phyloP scores from a whole-genome alignment of 768 basidiomycete genomes.

The Lactarius quietus region DNA sequence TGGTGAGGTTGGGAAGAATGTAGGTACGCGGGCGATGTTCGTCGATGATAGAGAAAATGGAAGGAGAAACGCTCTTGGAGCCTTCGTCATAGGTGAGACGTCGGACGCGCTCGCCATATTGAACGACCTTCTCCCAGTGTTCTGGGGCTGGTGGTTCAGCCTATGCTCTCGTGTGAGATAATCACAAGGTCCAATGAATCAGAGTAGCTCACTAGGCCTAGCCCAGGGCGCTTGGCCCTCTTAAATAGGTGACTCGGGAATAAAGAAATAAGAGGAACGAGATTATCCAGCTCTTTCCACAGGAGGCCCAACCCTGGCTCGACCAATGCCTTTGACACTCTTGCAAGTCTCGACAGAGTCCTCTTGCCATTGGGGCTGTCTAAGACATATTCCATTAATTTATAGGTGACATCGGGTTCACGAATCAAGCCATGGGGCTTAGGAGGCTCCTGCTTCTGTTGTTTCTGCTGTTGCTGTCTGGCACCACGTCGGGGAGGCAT shows the following conservation, averaged over 20 bases:
- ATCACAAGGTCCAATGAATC: background rate
- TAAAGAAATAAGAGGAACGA: conserved; percentile 65
- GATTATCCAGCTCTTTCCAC: conserved; percentile 76
- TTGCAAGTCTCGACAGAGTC: conserved; percentile 63
- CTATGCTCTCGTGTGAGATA: conserved; percentile 35
- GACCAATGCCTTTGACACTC: conserved; percentile 70
- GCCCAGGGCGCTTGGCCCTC: conserved; percentile 65
- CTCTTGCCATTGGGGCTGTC: conserved; percentile 64
- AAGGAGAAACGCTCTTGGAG: conserved; percentile 56
- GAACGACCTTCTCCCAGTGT: conserved; percentile 66
- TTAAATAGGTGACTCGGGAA: conserved; percentile 68
- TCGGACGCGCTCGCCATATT: conserved; percentile 64
- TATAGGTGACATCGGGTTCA: conserved; percentile 56
- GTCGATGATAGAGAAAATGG: conserved; percentile 64
- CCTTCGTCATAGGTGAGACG: conserved; percentile 68
- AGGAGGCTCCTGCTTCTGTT: conserved; percentile 43
- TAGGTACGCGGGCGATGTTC: conserved; percentile 58
- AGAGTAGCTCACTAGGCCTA: conserved; percentile 60
- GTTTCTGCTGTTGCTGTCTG: conserved; percentile 17
- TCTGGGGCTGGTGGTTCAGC: conserved; percentile 56
- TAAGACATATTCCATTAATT: conserved; percentile 48
- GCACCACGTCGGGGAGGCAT: conserved; percentile 21
- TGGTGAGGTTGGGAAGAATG: conserved; percentile 65
- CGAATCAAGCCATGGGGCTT: conserved; percentile 54
- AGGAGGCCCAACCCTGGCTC: conserved; percentile 68